These are phyloP conservation scores for Saturnispora serradocipensis DNA, from an alignment of 805 yeast species.

Conservation along the genomic window DNA sequence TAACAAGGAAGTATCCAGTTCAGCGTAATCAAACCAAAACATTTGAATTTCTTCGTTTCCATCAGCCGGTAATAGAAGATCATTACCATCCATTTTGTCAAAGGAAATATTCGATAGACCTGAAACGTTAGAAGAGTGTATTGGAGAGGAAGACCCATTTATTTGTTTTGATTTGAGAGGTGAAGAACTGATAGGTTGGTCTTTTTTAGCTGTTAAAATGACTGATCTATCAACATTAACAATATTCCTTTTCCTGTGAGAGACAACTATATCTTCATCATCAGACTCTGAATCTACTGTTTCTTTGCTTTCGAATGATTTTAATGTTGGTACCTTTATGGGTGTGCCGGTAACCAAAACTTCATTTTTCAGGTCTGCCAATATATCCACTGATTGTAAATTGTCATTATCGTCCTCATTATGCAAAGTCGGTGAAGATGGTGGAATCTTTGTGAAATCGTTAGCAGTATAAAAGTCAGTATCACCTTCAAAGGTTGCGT, in stretches of 20 bases:
- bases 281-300: slow-evolving; percentile 24
- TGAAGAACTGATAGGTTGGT: slow-evolving; percentile 19
- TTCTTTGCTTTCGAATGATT: neutral
- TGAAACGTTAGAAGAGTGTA: slow-evolving; percentile 19
- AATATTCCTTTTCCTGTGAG: slow-evolving; percentile 42
- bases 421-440: slow-evolving; percentile 26
- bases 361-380: slow-evolving; percentile 9
- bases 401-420: neutral
- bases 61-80: slow-evolving; percentile 21
- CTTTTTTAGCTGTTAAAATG: slow-evolving; percentile 31
- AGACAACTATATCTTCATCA: slow-evolving; percentile 50
- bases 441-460: slow-evolving; percentile 19
- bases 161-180: slow-evolving; percentile 14
- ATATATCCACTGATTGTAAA: slow-evolving; percentile 4
- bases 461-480: slow-evolving; percentile 16
- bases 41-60: slow-evolving; percentile 44
- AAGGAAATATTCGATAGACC: slow-evolving; percentile 19
- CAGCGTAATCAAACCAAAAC: slow-evolving; percentile 88
- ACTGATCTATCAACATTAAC: slow-evolving; percentile 33
- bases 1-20: slow-evolving; percentile 56
- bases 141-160: slow-evolving; percentile 22
- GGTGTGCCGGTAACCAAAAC: slow-evolving; percentile 6
- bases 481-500: slow-evolving; percentile 15
- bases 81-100: slow-evolving; percentile 28
- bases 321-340: neutral